A percentile compares a stretch with the other conserved stretches of the same genome.
Conservation (phyloP, 2,329 filamentous ascomycete genomes). For the Colletotrichum euphorbiae region DNA sequence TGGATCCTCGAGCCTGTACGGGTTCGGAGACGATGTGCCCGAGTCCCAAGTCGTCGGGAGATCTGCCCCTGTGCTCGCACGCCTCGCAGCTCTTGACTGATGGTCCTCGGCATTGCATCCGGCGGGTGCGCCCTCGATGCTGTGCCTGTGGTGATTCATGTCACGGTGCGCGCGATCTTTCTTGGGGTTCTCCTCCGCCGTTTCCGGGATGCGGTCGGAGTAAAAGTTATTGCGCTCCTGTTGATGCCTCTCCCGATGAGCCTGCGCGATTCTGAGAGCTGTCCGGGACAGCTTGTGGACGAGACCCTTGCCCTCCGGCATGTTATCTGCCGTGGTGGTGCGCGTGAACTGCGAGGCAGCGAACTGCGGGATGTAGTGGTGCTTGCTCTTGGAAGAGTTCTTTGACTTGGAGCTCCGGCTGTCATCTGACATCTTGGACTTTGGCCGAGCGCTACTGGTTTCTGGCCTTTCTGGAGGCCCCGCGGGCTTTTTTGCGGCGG, state of each 20-base stretch:
- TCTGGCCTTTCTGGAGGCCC: not conserved
- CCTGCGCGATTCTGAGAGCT: slow-evolving; percentile 56
- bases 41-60: slow-evolving; percentile 43
- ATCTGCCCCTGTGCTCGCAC: slow-evolving; percentile 53
- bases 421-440: slow-evolving; percentile 39
- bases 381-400: slow-evolving; percentile 42
- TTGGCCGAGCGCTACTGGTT: slow-evolving; percentile 6
- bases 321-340: slow-evolving; percentile 61
- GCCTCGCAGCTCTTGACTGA: slow-evolving; percentile 43
- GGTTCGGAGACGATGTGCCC: slow-evolving; percentile 21
- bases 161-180: slow-evolving; percentile 33
- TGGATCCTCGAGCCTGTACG: slow-evolving; percentile 41
- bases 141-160: slow-evolving; percentile 45
- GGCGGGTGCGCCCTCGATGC: slow-evolving; percentile 46
- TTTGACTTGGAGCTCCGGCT: slow-evolving; percentile 31
- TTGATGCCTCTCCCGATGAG: slow-evolving; percentile 51
- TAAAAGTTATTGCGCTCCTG: slow-evolving; percentile 59
- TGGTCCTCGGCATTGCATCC: slow-evolving; percentile 33
- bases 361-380: slow-evolving; percentile 65
- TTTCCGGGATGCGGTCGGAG: slow-evolving; percentile 51
- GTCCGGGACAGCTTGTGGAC: slow-evolving; percentile 58
- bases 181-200: slow-evolving; percentile 44
- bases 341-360: slow-evolving; percentile 66
- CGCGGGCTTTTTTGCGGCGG: not conserved
- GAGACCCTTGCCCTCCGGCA: slow-evolving; percentile 50